A percentile compares a stretch with the other conserved stretches of the same genome.
phyloP scores from a whole-genome alignment of 768 basidiomycete species.

The Cystobasidium onofrii region DNA sequence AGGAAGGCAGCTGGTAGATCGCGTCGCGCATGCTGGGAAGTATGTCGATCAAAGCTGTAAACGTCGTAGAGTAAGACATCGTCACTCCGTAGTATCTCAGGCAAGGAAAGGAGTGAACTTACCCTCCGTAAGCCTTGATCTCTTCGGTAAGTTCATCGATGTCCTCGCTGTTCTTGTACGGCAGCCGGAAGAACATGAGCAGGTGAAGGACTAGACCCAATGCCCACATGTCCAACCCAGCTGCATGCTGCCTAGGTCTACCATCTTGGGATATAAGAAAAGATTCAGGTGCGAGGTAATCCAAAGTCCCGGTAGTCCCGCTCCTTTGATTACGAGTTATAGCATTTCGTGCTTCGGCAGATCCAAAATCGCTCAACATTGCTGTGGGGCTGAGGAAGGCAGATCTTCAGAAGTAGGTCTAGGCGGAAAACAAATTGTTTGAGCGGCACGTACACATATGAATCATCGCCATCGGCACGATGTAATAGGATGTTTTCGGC shows the following conservation, averaged over 20 bases:
- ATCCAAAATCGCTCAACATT: conserved; percentile 93
- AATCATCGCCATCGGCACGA: conserved; percentile 9
- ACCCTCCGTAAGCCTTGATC: conserved; percentile 69
- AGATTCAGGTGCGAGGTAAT: conserved; percentile 76
- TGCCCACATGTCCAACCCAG: conserved; percentile 94
- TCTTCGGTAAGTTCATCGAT: conserved; percentile 59
- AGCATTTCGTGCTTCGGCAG: conserved; percentile 67
- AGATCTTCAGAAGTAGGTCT: too few species aligned
- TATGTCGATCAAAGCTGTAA: not conserved
- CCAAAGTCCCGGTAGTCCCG: conserved; percentile 93
- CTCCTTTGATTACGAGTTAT: conserved; percentile 59
- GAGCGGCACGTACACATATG: not conserved
- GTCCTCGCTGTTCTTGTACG: conserved; percentile 69
- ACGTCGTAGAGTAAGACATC: not conserved
- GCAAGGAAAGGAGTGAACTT: not conserved
- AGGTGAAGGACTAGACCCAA: conserved; percentile 89
- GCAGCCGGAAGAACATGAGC: conserved; percentile 79
- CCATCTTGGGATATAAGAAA: conserved; percentile 61
- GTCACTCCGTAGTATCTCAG: too few species aligned
- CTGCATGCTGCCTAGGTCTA: conserved; percentile 62
- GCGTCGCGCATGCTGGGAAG: conserved; percentile 33
- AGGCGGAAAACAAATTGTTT: too few species aligned
- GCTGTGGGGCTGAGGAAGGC: conserved; percentile 59
- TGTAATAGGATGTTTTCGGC: conserved; percentile 33
- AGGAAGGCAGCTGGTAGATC: conserved; percentile 5